A percentile compares a stretch with the other conserved stretches of the same genome.
These are phyloP conservation scores for Phytophthora citricola DNA, from an alignment of 352 stramenopile genomes.

Conservation along the genomic window DNA sequence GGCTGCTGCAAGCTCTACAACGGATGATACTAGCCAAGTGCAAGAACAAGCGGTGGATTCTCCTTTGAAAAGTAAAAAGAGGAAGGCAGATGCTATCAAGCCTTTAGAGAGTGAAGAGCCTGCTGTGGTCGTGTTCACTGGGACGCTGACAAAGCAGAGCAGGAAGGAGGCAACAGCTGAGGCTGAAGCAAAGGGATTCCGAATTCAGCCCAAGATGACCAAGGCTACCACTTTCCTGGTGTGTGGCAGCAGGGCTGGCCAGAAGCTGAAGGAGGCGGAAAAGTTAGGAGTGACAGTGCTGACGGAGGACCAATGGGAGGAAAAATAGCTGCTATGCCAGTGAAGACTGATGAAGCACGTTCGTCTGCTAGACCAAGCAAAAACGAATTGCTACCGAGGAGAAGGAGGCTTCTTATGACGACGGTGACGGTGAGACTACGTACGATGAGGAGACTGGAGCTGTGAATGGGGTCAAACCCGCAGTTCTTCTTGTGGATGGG, in stretches of 20 bases:
- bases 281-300: conserved; percentile 49
- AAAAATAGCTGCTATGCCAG: conserved; percentile 10
- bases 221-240: conserved; percentile 56
- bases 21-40: not conserved
- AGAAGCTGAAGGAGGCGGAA: conserved; percentile 53
- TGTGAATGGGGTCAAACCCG: conserved; percentile 52
- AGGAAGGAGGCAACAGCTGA: conserved; percentile 46
- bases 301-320: conserved; percentile 50
- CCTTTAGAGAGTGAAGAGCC: not conserved
- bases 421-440: conserved; percentile 17
- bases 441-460: conserved; percentile 54
- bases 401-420: conserved; percentile 10
- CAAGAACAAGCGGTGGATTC: not conserved
- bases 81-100: conserved; percentile 9
- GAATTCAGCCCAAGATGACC: conserved; percentile 44
- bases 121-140: conserved; percentile 35
- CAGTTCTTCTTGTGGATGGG: conserved; percentile 44
- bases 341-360: not conserved
- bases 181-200: conserved; percentile 47
- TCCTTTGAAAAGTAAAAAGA: conserved; percentile 12
- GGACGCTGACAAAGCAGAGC: conserved; percentile 45
- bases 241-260: conserved; percentile 53
- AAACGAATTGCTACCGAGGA: conserved; percentile 18
- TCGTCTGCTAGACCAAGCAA: conserved; percentile 13
- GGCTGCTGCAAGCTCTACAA: not conserved